Conservation (phyloP, 73 alveolate species). For the Tetrahymena borealis region DNA sequence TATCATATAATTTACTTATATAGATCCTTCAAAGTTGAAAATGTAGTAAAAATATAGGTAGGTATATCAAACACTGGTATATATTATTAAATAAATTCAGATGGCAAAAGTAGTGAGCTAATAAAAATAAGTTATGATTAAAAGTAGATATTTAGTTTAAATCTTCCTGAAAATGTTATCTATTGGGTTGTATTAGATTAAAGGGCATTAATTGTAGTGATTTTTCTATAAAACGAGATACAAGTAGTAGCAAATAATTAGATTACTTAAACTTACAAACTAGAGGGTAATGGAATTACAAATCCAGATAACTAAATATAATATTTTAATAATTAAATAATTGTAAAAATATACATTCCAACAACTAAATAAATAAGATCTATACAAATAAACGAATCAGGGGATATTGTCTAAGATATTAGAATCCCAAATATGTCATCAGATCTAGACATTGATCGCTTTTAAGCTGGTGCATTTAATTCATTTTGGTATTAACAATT, state of each 20-base stretch:
- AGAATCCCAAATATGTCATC: neutral
- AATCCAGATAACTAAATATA: neutral
- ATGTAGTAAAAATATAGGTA: neutral
- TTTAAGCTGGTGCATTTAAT: neutral
- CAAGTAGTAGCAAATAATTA: neutral
- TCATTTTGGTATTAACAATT: neutral
- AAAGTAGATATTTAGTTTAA: neutral
- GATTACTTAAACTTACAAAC: neutral
- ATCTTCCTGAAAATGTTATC: neutral
- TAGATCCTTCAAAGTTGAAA: neutral
- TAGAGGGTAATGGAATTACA: neutral
- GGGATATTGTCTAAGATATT: neutral
- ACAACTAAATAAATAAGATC: neutral
- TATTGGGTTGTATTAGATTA: neutral
- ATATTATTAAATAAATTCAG: too few relatives aligned
- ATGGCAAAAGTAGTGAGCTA: too few relatives aligned
- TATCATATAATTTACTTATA: neutral
- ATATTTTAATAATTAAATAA: neutral
- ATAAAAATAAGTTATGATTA: neutral
- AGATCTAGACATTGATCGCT: neutral
- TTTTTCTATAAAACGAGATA: neutral
- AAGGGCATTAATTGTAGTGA: too few relatives aligned
- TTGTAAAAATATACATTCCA: neutral
- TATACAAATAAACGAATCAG: neutral
- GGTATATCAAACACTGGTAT: too few relatives aligned